Conservation (phyloP, 345 rosid genomes). For the Pistacia atlantica region DNA sequence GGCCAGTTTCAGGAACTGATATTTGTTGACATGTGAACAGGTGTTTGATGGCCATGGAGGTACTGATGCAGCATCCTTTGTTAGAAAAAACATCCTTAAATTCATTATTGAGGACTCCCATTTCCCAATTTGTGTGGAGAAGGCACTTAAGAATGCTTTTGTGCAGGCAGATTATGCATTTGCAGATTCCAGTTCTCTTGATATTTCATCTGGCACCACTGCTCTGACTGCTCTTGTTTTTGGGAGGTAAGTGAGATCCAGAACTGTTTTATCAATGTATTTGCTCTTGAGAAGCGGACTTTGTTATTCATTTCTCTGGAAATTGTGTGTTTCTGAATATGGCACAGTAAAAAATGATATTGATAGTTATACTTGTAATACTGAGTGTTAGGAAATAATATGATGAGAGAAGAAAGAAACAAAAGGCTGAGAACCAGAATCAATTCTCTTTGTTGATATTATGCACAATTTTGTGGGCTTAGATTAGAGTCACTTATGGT, state of each 20-base stretch:
- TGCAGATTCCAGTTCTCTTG: conserved; percentile 82
- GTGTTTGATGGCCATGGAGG: conserved; percentile 99
- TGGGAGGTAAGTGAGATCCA: conserved; percentile 63
- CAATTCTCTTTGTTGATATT: not conserved
- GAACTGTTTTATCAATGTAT: not conserved
- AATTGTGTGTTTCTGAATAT: not conserved
- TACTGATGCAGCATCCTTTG: conserved; percentile 84
- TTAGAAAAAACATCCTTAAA: conserved; percentile 67
- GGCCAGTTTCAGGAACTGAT: conserved; percentile 17
- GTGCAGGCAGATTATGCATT: conserved; percentile 87
- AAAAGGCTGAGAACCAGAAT: conserved; percentile 1
- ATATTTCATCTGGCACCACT: conserved; percentile 96
- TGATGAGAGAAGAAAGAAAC: not conserved
- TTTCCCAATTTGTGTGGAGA: conserved; percentile 73
- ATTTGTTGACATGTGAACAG: conserved; percentile 39
- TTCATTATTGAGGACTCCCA: conserved; percentile 81
- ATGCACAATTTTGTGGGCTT: not conserved
- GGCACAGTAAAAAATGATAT: not conserved
- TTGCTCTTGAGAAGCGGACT: not conserved
- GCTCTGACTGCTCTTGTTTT: conserved; percentile 76
- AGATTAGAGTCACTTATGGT: not conserved
- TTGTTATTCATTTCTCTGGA: not conserved
- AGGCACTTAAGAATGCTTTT: conserved; percentile 81
- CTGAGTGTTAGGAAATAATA: conserved; percentile 2
- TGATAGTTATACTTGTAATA: not conserved